Conservation (phyloP, 805 yeast genomes). For the Kazachstania martiniae region DNA sequence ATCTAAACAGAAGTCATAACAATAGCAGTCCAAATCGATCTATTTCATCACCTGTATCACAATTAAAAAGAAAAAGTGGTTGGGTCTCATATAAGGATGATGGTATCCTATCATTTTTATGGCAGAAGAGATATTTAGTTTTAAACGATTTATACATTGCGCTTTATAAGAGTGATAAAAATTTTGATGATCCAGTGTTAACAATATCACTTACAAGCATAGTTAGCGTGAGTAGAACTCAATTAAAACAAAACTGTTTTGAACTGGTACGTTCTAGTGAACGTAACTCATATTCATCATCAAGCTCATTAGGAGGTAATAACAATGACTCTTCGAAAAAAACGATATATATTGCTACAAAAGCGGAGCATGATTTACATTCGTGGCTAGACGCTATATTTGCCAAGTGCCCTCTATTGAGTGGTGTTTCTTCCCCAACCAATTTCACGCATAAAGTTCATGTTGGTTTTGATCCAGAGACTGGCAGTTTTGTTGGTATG, state of each 20-base stretch:
- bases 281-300: conserved; percentile 11
- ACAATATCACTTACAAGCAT: conserved; percentile 50
- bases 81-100: conserved; percentile 93
- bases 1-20: conserved; percentile 26
- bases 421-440: conserved; percentile 79
- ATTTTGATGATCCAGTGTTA: conserved; percentile 35
- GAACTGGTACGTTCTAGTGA: conserved; percentile 53
- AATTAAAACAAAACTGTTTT: conserved; percentile 66
- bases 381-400: conserved; percentile 88
- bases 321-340: conserved; percentile 30
- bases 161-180: conserved; percentile 57
- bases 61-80: conserved; percentile 34
- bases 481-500: conserved; percentile 82
- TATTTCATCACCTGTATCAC: conserved; percentile 7
- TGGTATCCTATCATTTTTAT: conserved; percentile 76
- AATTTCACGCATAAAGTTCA: conserved; percentile 92
- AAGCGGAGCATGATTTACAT: conserved; percentile 67
- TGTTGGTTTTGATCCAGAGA: conserved; percentile 75
- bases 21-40: conserved; percentile 8
- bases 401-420: conserved; percentile 54
- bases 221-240: conserved; percentile 54
- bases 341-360: conserved; percentile 64
- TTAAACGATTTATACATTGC: conserved; percentile 65
- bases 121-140: conserved; percentile 84
- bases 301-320: conserved; percentile 1